Conservation (phyloP, 257 asterid species). For the Hygrophila difformis region DNA sequence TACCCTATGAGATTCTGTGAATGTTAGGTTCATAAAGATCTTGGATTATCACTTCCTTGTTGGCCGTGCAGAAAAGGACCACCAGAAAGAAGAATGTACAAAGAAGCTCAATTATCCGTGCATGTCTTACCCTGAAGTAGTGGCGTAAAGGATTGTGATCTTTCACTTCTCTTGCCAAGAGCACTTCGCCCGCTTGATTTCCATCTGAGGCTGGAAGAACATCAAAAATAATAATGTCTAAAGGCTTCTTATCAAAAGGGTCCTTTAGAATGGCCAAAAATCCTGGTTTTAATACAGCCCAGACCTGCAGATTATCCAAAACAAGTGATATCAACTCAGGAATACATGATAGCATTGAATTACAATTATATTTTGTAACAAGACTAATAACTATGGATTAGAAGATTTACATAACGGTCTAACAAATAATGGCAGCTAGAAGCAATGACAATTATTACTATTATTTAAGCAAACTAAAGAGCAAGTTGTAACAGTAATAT, state of each 20-base stretch:
- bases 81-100: conserved; percentile 19
- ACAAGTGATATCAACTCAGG: background rate
- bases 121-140: conserved; percentile 68
- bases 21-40: conserved; percentile 4
- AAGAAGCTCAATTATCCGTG: conserved; percentile 5
- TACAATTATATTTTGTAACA: too few relatives aligned
- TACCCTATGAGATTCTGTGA: conserved; percentile 1
- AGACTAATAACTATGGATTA: too few relatives aligned
- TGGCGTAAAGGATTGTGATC: conserved; percentile 93
- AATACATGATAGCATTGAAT: too few relatives aligned
- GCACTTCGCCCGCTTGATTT: conserved; percentile 61
- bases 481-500: background rate
- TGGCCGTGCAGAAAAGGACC: conserved; percentile 11
- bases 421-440: conserved; percentile 11
- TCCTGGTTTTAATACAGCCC: conserved; percentile 97
- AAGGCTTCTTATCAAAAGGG: conserved; percentile 73
- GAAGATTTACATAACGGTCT: conserved; percentile 11
- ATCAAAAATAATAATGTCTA: conserved; percentile 90
- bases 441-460: background rate
- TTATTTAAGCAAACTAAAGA: background rate
- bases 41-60: background rate
- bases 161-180: conserved; percentile 81
- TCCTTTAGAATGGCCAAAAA: conserved; percentile 90
- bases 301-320: conserved; percentile 54
- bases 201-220: conserved; percentile 85